Evolutionary conservation across 495 filamentous ascomycete species (phyloP).

Genomic region (Durotheca rogersii): DNA sequence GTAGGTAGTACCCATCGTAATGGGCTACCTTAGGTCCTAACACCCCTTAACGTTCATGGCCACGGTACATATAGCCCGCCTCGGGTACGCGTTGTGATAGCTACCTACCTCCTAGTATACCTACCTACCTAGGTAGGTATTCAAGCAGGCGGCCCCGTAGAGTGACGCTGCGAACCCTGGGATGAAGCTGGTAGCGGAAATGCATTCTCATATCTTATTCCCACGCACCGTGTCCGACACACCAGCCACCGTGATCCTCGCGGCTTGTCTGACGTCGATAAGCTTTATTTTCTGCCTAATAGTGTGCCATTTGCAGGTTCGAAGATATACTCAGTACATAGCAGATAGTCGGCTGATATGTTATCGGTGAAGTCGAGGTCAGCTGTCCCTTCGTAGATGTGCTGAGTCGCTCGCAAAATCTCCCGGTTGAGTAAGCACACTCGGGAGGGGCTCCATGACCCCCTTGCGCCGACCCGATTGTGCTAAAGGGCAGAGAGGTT

Average conservation of each 20-base stretch:
- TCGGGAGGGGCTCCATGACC: too few species aligned
- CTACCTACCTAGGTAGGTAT: too few species aligned
- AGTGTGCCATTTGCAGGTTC: slow-evolving; percentile 20
- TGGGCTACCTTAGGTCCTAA: too few species aligned
- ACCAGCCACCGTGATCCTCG: slow-evolving; percentile 6
- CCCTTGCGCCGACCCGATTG: background rate
- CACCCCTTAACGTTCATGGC: too few species aligned
- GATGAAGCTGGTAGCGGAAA: too few species aligned
- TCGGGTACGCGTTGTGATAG: too few species aligned
- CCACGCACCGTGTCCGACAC: slow-evolving; percentile 4
- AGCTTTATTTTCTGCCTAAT: slow-evolving; percentile 8
- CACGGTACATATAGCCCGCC: too few species aligned
- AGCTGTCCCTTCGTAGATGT: slow-evolving; percentile 16
- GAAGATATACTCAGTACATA: slow-evolving; percentile 14
- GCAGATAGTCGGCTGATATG: slow-evolving; percentile 23
- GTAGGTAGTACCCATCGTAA: too few species aligned
- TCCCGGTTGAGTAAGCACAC: slow-evolving; percentile 1
- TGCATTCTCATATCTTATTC: slow-evolving; percentile 12
- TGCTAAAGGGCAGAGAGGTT: slow-evolving; percentile 1
- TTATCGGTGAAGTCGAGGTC: slow-evolving; percentile 21
- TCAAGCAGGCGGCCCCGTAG: too few species aligned
- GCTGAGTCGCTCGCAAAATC: slow-evolving; percentile 4
- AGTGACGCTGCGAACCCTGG: too few species aligned
- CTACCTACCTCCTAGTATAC: too few species aligned
- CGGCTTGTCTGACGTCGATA: slow-evolving; percentile 12